Percentiles rank a stretch among this genome's conserved stretches.
phyloP scores from a whole-genome alignment of 768 basidiomycete species.

The Suillus subaureus region DNA sequence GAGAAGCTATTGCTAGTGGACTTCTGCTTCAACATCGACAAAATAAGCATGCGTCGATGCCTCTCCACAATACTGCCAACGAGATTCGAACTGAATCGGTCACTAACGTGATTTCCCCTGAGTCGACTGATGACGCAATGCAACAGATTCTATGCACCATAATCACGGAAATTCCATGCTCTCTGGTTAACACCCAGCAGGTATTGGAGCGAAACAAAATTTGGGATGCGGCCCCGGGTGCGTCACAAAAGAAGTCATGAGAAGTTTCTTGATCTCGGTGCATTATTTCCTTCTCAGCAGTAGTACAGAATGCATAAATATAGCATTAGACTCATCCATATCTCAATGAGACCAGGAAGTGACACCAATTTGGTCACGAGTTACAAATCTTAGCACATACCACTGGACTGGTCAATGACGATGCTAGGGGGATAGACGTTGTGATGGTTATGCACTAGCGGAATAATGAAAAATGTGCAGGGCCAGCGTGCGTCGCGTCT shows the following conservation, averaged over 20 bases:
- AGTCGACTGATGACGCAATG: neutral
- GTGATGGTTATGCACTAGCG: neutral
- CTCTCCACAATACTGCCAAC: neutral
- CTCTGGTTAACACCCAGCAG: neutral
- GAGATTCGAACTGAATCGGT: neutral
- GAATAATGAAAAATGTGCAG: neutral
- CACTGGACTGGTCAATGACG: neutral
- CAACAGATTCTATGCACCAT: no score
- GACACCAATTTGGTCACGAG: no score
- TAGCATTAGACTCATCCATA: neutral
- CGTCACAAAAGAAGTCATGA: neutral
- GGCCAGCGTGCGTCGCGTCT: neutral
- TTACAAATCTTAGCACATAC: no score
- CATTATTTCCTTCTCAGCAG: neutral
- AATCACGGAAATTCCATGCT: neutral
- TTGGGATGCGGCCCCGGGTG: constrained; percentile 1
- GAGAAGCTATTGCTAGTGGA: neutral
- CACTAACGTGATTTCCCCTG: neutral
- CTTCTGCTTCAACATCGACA: neutral
- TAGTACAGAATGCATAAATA: neutral
- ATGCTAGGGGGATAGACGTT: neutral
- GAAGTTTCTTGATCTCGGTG: neutral
- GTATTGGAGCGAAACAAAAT: neutral
- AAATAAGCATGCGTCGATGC: neutral
- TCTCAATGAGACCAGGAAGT: neutral